A percentile compares a stretch with the other conserved stretches of the same genome.
Conservation (phyloP, 495 filamentous ascomycete genomes). For the Daldinia loculata region DNA sequence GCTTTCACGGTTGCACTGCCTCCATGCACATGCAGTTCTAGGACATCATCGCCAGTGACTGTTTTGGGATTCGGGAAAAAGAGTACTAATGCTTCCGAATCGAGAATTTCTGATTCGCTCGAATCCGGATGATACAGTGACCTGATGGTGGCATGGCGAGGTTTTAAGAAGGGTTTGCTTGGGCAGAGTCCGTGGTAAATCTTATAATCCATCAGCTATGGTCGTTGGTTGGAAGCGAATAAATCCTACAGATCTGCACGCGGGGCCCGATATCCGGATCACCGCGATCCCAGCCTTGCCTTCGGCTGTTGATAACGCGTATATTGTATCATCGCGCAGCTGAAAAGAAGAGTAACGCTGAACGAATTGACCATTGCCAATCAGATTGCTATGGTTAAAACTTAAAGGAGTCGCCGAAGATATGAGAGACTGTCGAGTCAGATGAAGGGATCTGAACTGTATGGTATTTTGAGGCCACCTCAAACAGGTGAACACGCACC, state of each 20-base stretch:
- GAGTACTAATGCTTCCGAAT: slow-evolving; percentile 84
- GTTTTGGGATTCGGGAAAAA: slow-evolving; percentile 86
- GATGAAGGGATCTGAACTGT: slow-evolving; percentile 9
- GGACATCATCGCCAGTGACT: slow-evolving; percentile 89
- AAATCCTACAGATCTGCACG: slow-evolving; percentile 69
- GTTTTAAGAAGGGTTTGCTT: slow-evolving; percentile 65
- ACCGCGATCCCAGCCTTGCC: slow-evolving; percentile 92
- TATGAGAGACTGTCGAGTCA: slow-evolving; percentile 1
- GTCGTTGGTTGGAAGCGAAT: slow-evolving; percentile 8
- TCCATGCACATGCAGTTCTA: slow-evolving; percentile 95
- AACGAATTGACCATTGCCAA: background rate
- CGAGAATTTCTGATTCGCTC: slow-evolving; percentile 64
- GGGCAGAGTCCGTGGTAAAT: slow-evolving; percentile 84
- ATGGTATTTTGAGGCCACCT: slow-evolving; percentile 21
- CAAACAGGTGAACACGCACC: slow-evolving; percentile 31
- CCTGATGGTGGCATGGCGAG: slow-evolving; percentile 79
- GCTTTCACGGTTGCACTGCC: slow-evolving; percentile 87
- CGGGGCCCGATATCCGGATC: slow-evolving; percentile 84
- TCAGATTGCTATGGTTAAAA: background rate
- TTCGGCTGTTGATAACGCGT: slow-evolving; percentile 86
- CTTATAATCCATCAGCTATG: slow-evolving; percentile 51
- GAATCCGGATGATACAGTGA: slow-evolving; percentile 73
- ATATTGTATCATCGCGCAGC: slow-evolving; percentile 72
- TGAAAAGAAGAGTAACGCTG: slow-evolving; percentile 13
- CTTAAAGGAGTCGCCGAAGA: background rate